Evolutionary conservation across 352 stramenopile genomes (phyloP).

Genomic region (Phytophthora cajani): DNA sequence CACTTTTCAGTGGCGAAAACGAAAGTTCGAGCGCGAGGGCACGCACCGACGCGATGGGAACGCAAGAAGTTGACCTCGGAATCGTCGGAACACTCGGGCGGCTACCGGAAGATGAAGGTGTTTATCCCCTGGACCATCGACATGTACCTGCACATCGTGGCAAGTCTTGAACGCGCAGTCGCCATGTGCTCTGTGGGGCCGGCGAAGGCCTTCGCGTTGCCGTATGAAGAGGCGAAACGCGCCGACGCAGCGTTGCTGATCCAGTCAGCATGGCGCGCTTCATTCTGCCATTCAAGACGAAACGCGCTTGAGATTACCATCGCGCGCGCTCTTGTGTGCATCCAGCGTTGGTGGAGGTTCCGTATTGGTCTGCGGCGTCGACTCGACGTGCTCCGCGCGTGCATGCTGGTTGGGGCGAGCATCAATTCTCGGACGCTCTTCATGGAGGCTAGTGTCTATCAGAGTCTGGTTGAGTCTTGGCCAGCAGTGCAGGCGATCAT

Average conservation of each 20-base stretch:
- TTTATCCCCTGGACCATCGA: constrained; percentile 81
- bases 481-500: constrained; percentile 30
- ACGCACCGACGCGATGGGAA: constrained; percentile 51
- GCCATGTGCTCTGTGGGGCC: constrained; percentile 42
- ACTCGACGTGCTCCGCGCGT: constrained; percentile 56
- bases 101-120: constrained; percentile 64
- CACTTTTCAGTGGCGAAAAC: constrained; percentile 45
- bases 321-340: constrained; percentile 55
- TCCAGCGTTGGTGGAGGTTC: constrained; percentile 79
- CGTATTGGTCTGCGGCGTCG: constrained; percentile 48
- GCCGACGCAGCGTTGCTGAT: constrained; percentile 57
- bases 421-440: constrained; percentile 75
- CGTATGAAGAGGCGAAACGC: constrained; percentile 60
- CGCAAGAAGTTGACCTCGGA: constrained; percentile 19
- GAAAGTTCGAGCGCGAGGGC: constrained; percentile 52
- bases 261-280: constrained; percentile 63
- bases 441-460: constrained; percentile 68
- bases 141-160: constrained; percentile 76
- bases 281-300: constrained; percentile 42
- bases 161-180: constrained; percentile 37
- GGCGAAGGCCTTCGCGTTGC: constrained; percentile 52
- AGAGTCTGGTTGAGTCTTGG: constrained; percentile 53
- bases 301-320: constrained; percentile 63
- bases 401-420: constrained; percentile 54
- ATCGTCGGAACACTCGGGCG: neutral